phyloP scores from a whole-genome alignment of 768 basidiomycete genomes.

The Suillus luteus region DNA sequence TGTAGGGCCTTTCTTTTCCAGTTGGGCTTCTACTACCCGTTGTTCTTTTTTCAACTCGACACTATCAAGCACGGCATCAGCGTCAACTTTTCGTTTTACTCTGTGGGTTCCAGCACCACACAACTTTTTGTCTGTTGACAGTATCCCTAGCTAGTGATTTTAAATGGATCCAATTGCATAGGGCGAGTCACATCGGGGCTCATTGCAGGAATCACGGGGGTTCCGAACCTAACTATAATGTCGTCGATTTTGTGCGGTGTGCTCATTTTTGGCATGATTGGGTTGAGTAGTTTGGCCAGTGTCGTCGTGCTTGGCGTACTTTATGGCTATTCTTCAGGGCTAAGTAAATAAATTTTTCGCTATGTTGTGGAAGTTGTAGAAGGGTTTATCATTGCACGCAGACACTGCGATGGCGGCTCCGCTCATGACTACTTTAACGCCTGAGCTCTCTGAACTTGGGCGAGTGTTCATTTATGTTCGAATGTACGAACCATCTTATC shows the following conservation, averaged over 20 bases:
- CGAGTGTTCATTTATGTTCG: constrained; percentile 19
- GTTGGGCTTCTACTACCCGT: constrained; percentile 41
- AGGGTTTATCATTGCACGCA: constrained; percentile 8
- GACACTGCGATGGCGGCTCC: constrained; percentile 45
- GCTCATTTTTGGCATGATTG: constrained; percentile 48
- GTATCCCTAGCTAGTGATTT: constrained; percentile 45
- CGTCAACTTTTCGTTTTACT: constrained; percentile 53
- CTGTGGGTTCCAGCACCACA: constrained; percentile 31
- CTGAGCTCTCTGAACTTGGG: constrained; percentile 53
- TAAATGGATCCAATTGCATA: constrained; percentile 52
- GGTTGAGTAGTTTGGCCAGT: constrained; percentile 38
- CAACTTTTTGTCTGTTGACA: constrained; percentile 7
- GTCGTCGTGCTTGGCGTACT: constrained; percentile 45
- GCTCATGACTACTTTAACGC: constrained; percentile 45
- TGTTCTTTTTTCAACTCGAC: constrained; percentile 61
- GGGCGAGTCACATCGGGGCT: constrained; percentile 48
- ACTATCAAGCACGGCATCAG: constrained; percentile 50
- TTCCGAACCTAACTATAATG: constrained; percentile 44
- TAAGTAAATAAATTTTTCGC: constrained; percentile 29
- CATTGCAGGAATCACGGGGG: constrained; percentile 42
- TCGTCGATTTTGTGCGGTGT: constrained; percentile 35
- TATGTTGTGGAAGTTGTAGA: background rate
- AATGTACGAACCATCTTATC: background rate
- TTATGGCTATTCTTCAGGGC: constrained; percentile 52
- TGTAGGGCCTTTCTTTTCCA: constrained; percentile 22